Percentiles rank a stretch among this genome's conserved stretches.
Evolutionary conservation across 768 basidiomycete genomes (phyloP).

Genomic region (Cystobasidium ongulense): DNA sequence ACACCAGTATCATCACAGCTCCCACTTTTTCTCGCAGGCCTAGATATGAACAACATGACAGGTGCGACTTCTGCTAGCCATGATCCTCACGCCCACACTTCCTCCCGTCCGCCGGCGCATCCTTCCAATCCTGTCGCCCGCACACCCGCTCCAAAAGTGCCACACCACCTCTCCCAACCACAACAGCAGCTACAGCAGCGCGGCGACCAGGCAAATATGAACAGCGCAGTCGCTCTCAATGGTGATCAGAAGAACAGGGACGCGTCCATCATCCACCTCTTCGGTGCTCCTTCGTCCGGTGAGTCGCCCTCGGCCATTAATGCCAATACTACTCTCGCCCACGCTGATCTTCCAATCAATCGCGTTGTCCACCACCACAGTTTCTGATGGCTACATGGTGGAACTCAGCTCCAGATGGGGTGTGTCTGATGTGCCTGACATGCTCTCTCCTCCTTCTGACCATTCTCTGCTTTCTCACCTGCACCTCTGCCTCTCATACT

Average conservation of each 20-base stretch:
- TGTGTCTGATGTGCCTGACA: neutral
- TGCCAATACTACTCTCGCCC: constrained; percentile 1
- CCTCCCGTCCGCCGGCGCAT: neutral
- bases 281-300: constrained; percentile 11
- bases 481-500: neutral
- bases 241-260: constrained; percentile 3
- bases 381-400: constrained; percentile 25
- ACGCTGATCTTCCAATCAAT: neutral
- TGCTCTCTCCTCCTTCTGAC: neutral
- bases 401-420: constrained; percentile 27
- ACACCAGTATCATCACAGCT: neutral
- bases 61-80: neutral
- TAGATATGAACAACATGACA: neutral
- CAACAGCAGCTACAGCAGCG: neutral
- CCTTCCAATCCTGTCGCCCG: neutral
- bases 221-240: constrained; percentile 1
- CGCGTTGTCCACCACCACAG: neutral
- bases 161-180: neutral
- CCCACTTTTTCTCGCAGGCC: neutral
- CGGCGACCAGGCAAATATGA: neutral
- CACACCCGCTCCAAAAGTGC: neutral
- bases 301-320: neutral
- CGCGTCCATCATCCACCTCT: constrained; percentile 18
- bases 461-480: neutral
- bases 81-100: neutral